Base-by-base conservation (phyloP, 805 yeast genomes). In the Zygosaccharomyces siamensis region DNA sequence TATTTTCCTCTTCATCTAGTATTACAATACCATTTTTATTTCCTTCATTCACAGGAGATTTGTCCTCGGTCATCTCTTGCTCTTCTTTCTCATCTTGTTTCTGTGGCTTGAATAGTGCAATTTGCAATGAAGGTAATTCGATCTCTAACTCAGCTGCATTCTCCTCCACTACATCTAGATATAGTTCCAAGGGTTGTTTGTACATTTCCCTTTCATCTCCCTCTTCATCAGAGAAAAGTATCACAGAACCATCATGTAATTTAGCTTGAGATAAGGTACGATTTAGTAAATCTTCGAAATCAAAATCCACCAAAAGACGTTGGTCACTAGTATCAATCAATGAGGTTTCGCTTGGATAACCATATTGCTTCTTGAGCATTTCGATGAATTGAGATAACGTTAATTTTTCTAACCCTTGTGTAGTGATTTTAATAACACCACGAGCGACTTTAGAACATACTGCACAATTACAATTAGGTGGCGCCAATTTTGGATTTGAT, bases 211-310 rank as follows among this genome's bases (percentile, higher is more conserved):
- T 46, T 7, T 58, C 65, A 27, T 54, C 69, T 53, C 86, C 96
- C 36, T 81, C 83, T 46, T 92, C 96, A 66, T 93, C 99, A 41
- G 84, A 80, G 14, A 93, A 74, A 1, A 84, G 76, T 12, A 93
- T 35, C 18, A 83, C 72, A 18, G 81, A 76, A n/a, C 92, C 93
- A 43, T 72, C 68, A 5, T 54, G 57, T 26, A 89, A 69, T 7
- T 85, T 84, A 12, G 84, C 64, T 0, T 77, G 78, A 1, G 53
- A 48, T 14, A 93, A 67, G 0, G 73, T 63, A 30, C 70, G 72
- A 0, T 69, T 71, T 10, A 73, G 58, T 59, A 92, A 83, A 60
- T 90, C 98, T 43, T 88, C 96, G 64, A 87, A 89, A 60, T 92
- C 99, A 49, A 75, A 75, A 67, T 93, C 99, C 57, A 87, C 88